phyloP scores from a whole-genome alignment of 176 grass and related monocot genomes.

The Dactylis glomerata region DNA sequence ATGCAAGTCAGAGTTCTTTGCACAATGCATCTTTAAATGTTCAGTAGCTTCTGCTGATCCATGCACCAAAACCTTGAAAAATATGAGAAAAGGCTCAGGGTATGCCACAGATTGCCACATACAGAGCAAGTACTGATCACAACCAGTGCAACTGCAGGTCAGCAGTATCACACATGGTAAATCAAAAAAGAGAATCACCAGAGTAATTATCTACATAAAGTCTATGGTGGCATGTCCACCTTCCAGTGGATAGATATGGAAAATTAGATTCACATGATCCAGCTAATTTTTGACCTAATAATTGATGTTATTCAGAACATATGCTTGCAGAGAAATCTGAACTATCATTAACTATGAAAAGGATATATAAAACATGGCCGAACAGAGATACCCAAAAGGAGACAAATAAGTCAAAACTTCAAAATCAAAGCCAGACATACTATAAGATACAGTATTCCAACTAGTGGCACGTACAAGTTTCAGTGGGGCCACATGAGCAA shows the following conservation, averaged over 20 bases:
- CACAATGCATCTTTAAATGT: slow-evolving; percentile 93
- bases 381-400: not conserved
- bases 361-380: not conserved
- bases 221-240: not conserved
- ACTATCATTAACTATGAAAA: slow-evolving; percentile 4
- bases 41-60: slow-evolving; percentile 95
- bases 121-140: not conserved
- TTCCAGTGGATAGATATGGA: slow-evolving; percentile 13
- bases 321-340: slow-evolving; percentile 5
- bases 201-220: slow-evolving; percentile 19
- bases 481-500: slow-evolving; percentile 84
- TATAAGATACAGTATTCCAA: slow-evolving; percentile 15
- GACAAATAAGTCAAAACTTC: slow-evolving; percentile 22
- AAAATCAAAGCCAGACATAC: slow-evolving; percentile 10
- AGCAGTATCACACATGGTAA: slow-evolving; percentile 10
- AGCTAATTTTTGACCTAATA: not conserved
- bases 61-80: slow-evolving; percentile 79
- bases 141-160: slow-evolving; percentile 22
- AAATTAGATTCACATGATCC: not conserved
- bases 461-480: slow-evolving; percentile 71
- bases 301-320: not conserved
- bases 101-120: not conserved
- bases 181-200: not conserved
- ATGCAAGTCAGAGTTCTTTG: slow-evolving; percentile 75
- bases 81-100: slow-evolving; percentile 1